Conservation (phyloP, 805 yeast species). For the Metschnikowia rubicola region DNA sequence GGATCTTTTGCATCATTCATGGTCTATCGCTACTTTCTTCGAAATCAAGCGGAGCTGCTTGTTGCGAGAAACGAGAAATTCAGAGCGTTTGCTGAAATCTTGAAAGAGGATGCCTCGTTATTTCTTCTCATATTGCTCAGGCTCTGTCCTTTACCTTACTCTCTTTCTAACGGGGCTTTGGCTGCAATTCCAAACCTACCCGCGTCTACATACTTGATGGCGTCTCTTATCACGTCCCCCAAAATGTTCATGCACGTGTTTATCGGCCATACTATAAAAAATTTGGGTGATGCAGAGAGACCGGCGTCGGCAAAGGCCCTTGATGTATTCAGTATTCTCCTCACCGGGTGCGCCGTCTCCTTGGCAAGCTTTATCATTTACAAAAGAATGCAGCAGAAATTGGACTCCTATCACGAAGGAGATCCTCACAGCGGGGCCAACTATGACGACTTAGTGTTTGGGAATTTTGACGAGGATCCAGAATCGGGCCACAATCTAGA, state of each 20-base stretch:
- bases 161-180: conserved; percentile 87
- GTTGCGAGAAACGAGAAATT: conserved; percentile 61
- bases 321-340: conserved; percentile 57
- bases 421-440: conserved; percentile 10
- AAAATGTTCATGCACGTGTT: conserved; percentile 74
- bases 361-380: conserved; percentile 68
- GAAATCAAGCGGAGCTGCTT: conserved; percentile 54
- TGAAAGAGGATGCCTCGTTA: conserved; percentile 65
- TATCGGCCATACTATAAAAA: conserved; percentile 70
- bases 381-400: conserved; percentile 44
- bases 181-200: conserved; percentile 81
- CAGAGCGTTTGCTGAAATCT: conserved; percentile 68
- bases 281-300: conserved; percentile 55
- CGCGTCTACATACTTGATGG: conserved; percentile 57
- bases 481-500: conserved; percentile 31
- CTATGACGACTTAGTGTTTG: conserved; percentile 36
- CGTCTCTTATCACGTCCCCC: conserved; percentile 76
- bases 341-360: conserved; percentile 54
- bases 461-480: conserved; percentile 38
- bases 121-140: conserved; percentile 68
- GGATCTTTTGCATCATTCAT: conserved; percentile 80
- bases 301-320: conserved; percentile 51
- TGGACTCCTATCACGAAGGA: conserved; percentile 25
- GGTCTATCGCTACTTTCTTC: conserved; percentile 58
- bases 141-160: conserved; percentile 89